Base-by-base conservation (phyloP, 148 eudicot species). In the Arbutus unedo region DNA sequence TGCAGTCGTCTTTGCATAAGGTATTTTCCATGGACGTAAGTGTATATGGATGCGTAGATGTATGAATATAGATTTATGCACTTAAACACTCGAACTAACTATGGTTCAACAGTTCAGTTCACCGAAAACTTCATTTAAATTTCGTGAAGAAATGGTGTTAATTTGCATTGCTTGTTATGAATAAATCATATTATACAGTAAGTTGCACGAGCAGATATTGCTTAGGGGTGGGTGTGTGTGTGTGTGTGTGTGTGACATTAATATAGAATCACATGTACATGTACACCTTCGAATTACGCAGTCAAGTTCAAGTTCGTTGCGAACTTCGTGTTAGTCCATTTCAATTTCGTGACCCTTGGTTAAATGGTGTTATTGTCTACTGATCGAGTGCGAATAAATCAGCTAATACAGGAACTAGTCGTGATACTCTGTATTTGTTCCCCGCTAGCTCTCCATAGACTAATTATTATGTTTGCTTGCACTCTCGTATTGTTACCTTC, bases 1-100 rank as follows among this genome's bases (percentile, higher is more conserved):
- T 56, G 25, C 85, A n/a, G 68, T 54, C 82, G 45, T 83, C 85
- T 56, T 83, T 81, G 18, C 81, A 59, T 14, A 25, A 54, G 84
- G 84, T 82, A 76, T 7, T 19, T 5, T 2, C 43, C 4, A 74
- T 60, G 6, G 7, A 56, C 47, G 0, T 19, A 18, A 19, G 44
- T 44, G 0, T 73, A 59, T 59, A 6, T 59, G 3, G 56, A 44
- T 51, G 19, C 5, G 51, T 10, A 18, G 0, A 19, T 10, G 4
- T 8, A 10, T 54, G 18, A 7, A 5, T 41, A 2, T 19, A 41
- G 43, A 16, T 23, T 1, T 48, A 44, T 71, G 0, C 15, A 71
- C 49, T 11, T 44, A 11, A 64, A 31, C 16, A 50, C 54, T 50
- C 54, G 10, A 50, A 50, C 54, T n/a, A 25, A 8, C 25, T 5